These are phyloP conservation scores for Gryganskiella cystojenkinii DNA, from an alignment of 192 early-diverging fungal species.

Conservation along the genomic window DNA sequence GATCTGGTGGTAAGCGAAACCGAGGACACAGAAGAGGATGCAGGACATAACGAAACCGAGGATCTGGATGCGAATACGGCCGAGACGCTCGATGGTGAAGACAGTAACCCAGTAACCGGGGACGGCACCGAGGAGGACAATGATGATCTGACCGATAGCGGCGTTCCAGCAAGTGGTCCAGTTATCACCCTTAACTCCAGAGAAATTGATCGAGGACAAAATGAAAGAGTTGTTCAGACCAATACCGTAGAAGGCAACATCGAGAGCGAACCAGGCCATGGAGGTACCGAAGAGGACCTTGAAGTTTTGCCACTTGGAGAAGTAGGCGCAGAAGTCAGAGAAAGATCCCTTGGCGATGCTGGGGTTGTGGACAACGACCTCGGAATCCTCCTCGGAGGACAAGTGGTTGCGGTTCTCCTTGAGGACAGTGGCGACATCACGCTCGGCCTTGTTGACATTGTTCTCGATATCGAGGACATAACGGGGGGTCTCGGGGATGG, in stretches of 20 bases:
- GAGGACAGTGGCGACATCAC: constrained; percentile 32
- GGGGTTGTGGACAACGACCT: constrained; percentile 23
- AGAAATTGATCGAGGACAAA: constrained; percentile 63
- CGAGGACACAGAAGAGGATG: constrained; percentile 75
- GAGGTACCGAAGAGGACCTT: constrained; percentile 77
- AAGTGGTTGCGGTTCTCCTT: constrained; percentile 47
- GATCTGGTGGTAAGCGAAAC: constrained; percentile 70
- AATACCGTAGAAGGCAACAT: constrained; percentile 79
- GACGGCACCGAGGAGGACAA: constrained; percentile 82
- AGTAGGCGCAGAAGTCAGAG: constrained; percentile 68
- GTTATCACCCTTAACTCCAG: constrained; percentile 13
- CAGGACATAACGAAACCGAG: constrained; percentile 84
- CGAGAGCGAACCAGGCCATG: constrained; percentile 74
- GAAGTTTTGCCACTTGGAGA: constrained; percentile 73
- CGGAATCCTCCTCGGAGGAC: constrained; percentile 39
- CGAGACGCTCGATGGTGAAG: constrained; percentile 80
- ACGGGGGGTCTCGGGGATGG: constrained; percentile 94
- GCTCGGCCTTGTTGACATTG: constrained; percentile 45
- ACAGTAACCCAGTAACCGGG: constrained; percentile 95
- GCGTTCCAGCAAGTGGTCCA: constrained; percentile 67
- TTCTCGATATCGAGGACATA: constrained; percentile 62
- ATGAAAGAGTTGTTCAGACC: constrained; percentile 74
- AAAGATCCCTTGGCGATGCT: constrained; percentile 24
- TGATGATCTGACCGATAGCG: constrained; percentile 89
- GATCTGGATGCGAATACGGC: constrained; percentile 91